Base-by-base conservation (phyloP, 352 stramenopile species). In the Phytophthora brassicae region DNA sequence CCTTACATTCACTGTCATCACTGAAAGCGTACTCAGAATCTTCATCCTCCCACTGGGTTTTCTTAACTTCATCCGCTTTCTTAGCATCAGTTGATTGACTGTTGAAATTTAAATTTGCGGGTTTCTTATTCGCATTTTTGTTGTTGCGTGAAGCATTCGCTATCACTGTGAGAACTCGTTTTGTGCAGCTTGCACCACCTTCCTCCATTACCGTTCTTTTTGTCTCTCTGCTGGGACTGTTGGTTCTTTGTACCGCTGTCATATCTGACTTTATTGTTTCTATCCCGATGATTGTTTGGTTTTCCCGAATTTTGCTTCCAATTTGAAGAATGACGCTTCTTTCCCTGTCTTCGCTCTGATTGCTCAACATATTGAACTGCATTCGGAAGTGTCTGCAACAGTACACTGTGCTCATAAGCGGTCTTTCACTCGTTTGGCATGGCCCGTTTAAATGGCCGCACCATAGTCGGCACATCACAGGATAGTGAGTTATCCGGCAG, bases 121-220 rank as follows among this genome's bases (percentile, higher is more conserved):
- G 1, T 2, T 14, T 26, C 29, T 45, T 55, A 6, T 29, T 5
- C 16, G 31, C 17, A 19, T 13, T n/a, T 7, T 17, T 33, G 19
- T 43, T 58, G 7, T 8, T 65, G 57, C 0, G 48, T 54, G 8
- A 65, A 65, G 22, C 39, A 65, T 14, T 65, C 41, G 7, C 24
- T 49, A n/a, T 65, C 47, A 26, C 48, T 59, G 35, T 58, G 38
- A 0, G 57, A 59, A 2, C 0, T 13, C 0, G 41, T 54, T 6
- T 65, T 53, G 23, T 58, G 57, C 13, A 65, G 13, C 28, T 49
- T 65, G 13, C 57, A 64, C 46, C 56, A 57, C 13, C 51, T 55
- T 2, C 22, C 19, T 6, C 24, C 45, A 1, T 53, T 19, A 1
- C n/a, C n/a, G 28, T 35, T 35, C 28, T 7, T 6, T 13, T 54